phyloP scores from a whole-genome alignment of 1,139 yeast species.

The Yamadazyma diospyri region DNA sequence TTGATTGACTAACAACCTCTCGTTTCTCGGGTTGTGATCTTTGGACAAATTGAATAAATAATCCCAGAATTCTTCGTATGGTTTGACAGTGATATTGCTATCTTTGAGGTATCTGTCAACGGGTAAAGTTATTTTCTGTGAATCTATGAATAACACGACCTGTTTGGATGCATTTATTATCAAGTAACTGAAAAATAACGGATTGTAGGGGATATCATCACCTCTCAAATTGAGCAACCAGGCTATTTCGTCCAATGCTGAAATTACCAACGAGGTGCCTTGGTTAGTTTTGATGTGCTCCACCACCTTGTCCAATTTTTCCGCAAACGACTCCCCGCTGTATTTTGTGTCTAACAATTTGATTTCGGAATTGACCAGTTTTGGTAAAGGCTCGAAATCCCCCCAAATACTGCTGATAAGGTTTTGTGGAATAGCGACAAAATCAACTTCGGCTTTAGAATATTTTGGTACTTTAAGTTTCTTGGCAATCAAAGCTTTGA shows the following conservation, averaged over 20 bases:
- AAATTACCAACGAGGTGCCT: slow-evolving; percentile 50
- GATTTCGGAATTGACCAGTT: slow-evolving; percentile 40
- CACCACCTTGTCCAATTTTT: slow-evolving; percentile 46
- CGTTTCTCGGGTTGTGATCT: slow-evolving; percentile 33
- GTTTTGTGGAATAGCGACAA: slow-evolving; percentile 66
- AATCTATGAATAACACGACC: slow-evolving; percentile 51
- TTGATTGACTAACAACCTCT: slow-evolving; percentile 57
- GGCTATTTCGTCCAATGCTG: slow-evolving; percentile 82
- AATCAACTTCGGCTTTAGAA: slow-evolving; percentile 45
- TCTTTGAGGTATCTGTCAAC: slow-evolving; percentile 30
- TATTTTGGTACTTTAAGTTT: slow-evolving; percentile 13
- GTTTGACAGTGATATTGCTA: slow-evolving; percentile 45
- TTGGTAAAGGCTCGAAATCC: slow-evolving; percentile 47
- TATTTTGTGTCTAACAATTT: slow-evolving; percentile 41
- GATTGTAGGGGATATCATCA: slow-evolving; percentile 72
- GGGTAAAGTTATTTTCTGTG: slow-evolving; percentile 26
- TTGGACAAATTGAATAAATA: slow-evolving; percentile 44
- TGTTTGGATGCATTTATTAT: slow-evolving; percentile 46
- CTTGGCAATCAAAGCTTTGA: slow-evolving; percentile 22
- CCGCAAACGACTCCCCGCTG: slow-evolving; percentile 45
- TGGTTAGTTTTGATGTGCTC: slow-evolving; percentile 39
- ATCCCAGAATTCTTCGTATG: slow-evolving; percentile 57
- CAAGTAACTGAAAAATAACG: slow-evolving; percentile 83
- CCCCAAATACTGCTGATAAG: slow-evolving; percentile 78
- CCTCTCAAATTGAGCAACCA: slow-evolving; percentile 92